Evolutionary conservation across 1,284 basidiomycete genomes (phyloP), one percentile per base, ranked within the genome.

Genomic region (Earliella scabrosa): DNA sequence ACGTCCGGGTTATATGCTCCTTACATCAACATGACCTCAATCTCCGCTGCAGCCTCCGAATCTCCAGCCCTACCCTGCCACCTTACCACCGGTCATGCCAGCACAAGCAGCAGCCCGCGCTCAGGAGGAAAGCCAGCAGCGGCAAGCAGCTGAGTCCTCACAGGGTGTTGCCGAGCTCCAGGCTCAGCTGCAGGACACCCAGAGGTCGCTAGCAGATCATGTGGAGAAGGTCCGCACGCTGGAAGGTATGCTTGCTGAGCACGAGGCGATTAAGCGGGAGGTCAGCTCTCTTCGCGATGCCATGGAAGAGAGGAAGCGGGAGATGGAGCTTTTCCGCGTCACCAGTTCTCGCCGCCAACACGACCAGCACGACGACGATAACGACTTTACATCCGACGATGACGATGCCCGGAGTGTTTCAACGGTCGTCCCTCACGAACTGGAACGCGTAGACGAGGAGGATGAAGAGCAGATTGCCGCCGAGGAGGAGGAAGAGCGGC

Each of bases 201-300:
- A 97, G 66, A 75, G 82, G 1, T 90, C 88, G 0, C 81, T 98
- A 16, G 82, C 88, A 1, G 79, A 75, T 14, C 93, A 98, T 66
- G 83, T 94, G 34, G 93, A 95, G 58, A 93, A 95, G 73, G 90
- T 97, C 57, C 85, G 88, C 40, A 82, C 86, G 14, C 79, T 98
- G 29, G 95, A 98, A 67, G 82, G 80, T 36, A 83, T 95, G 48
- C 81, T 97, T 44, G 82, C 92, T 0, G 95, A 98, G 71, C 94
- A 98, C 66, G 94, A 97, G 56, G 78, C 77, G 9, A 86, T 98
- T 69, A 92, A 92, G 71, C 79, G 80, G 32, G 95, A 99, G 67
- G 86, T 99, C 3, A 77, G 82, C 32, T 75, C 79, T 2, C 77
- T 95, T 50, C 78, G 88, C 14, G 86, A 90, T 50, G 76, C 92